Evolutionary conservation across 257 asterid genomes (phyloP), one percentile per base, ranked within the genome.

Genomic region (Eustoma russellianum): DNA sequence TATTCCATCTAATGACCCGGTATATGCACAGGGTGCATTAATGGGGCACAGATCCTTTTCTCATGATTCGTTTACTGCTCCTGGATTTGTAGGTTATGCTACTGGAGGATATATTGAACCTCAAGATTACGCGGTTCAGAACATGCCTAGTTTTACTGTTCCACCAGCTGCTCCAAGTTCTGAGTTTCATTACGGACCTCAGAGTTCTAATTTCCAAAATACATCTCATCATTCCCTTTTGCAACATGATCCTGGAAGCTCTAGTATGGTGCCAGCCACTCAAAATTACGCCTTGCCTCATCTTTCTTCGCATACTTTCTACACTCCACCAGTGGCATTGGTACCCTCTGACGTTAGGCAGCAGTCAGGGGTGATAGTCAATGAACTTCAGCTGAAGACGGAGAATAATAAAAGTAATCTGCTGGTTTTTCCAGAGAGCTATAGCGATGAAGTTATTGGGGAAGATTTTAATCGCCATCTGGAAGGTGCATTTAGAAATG

Each of bases 241-340:
- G 77, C 81, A 72, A 17, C 60, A 60, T 17, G 70, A 66, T 59
- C 69, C 64, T 33, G 79, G 66, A 57, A 71, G 53, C 65, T 57
- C 77, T 34, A 49, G 19, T 38, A 48, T 74, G 53, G 55, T 61
- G 57, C 66, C 51, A 7, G 69, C 55, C 53, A 47, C 70, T 70
- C 68, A 52, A 62, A 64, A 66, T 70, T 67, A 69, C 6, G 73
- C 57, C 52, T 33, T 79, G 48, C 68, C 69, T 59, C 73, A 66
- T 15, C 70, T 63, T 46, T 48, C 75, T 38, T 28, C 64, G 19
- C 69, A 75, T 68, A 66, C 59, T 12, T 62, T 68, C 52, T 73
- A 64, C 38, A 50, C 65, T 56, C 65, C 81, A 49, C 38, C 80
- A 6, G 33, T 59, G 63, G 73, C 55, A 18, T 69, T 65, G 62